phyloP scores from a whole-genome alignment of 2,329 filamentous ascomycete species.

The Coleophoma cylindrospora region DNA sequence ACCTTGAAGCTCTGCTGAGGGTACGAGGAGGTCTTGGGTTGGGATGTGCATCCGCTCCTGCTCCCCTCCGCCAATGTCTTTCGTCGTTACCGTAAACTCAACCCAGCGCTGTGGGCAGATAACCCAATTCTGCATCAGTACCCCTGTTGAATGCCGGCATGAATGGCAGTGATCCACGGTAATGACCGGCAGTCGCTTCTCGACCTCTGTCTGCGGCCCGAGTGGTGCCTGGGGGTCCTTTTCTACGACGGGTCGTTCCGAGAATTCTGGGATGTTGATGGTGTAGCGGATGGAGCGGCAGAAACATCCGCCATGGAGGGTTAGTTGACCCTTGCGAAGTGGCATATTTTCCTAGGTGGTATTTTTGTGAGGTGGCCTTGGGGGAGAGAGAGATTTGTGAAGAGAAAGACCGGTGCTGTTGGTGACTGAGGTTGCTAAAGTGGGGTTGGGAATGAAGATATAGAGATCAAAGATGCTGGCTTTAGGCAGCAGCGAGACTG shows the following conservation, averaged over 20 bases:
- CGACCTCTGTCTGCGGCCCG: conserved; percentile 8
- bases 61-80: conserved; percentile 1
- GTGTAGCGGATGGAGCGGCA: conserved; percentile 23
- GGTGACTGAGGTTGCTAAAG: no score
- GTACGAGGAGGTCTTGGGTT: conserved; percentile 1
- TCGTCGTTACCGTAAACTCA: conserved; percentile 14
- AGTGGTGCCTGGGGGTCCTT: conserved; percentile 1
- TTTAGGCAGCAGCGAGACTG: no score
- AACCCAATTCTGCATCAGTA: conserved; percentile 21
- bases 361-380: no score
- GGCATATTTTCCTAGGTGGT: no score
- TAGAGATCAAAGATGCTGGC: no score
- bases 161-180: conserved; percentile 22
- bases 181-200: conserved; percentile 16
- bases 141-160: conserved; percentile 18
- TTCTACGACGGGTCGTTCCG: conserved; percentile 8
- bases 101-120: conserved; percentile 22
- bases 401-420: no score
- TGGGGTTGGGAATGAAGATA: no score
- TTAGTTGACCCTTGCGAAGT: conserved; percentile 9
- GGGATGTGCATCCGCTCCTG: neutral
- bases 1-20: conserved; percentile 1
- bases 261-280: conserved; percentile 16
- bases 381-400: no score
- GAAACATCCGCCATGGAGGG: conserved; percentile 22